These are phyloP conservation scores for Pyricularia sp. DNA, from an alignment of 2,329 filamentous ascomycete species.

Conservation along the genomic window DNA sequence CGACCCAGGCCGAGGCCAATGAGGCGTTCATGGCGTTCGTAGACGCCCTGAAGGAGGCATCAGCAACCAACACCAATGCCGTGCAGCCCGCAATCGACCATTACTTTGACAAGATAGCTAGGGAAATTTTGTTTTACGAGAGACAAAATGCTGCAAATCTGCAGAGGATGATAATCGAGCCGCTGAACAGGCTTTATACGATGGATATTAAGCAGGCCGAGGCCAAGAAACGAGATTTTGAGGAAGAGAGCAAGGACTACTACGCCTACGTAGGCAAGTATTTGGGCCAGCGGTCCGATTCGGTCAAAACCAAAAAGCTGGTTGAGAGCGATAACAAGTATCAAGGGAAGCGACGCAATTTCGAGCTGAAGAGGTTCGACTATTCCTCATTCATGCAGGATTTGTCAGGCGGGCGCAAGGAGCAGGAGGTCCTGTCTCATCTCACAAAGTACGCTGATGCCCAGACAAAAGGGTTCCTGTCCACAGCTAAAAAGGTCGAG, in stretches of 20 bases:
- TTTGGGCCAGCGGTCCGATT: slow-evolving; percentile 90
- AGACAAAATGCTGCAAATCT: slow-evolving; percentile 71
- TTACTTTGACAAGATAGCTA: slow-evolving; percentile 94
- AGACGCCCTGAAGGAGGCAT: slow-evolving; percentile 74
- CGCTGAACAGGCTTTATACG: slow-evolving; percentile 80
- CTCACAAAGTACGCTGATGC: slow-evolving; percentile 87
- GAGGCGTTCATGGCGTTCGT: slow-evolving; percentile 73
- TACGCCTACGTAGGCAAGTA: slow-evolving; percentile 92
- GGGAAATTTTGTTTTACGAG: slow-evolving; percentile 80
- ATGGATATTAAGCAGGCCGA: slow-evolving; percentile 97
- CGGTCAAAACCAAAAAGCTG: slow-evolving; percentile 92
- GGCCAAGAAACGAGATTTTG: slow-evolving; percentile 91
- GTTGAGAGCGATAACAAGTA: slow-evolving; percentile 94
- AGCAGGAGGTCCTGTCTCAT: slow-evolving; percentile 90
- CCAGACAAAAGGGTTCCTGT: slow-evolving; percentile 72
- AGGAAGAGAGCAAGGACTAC: slow-evolving; percentile 97
- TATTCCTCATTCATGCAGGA: slow-evolving; percentile 99
- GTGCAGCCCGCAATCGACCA: slow-evolving; percentile 96
- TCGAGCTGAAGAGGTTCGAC: slow-evolving; percentile 94
- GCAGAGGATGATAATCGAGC: slow-evolving; percentile 89
- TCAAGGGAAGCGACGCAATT: slow-evolving; percentile 82
- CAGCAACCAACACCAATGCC: slow-evolving; percentile 82
- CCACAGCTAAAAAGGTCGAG: slow-evolving; percentile 77
- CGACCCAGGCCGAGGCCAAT: slow-evolving; percentile 71
- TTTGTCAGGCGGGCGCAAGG: slow-evolving; percentile 95